Evolutionary conservation across 208 protist species (phyloP), one percentile per base, ranked within the genome.

Genomic region (Plasmodiophora brassicae): DNA sequence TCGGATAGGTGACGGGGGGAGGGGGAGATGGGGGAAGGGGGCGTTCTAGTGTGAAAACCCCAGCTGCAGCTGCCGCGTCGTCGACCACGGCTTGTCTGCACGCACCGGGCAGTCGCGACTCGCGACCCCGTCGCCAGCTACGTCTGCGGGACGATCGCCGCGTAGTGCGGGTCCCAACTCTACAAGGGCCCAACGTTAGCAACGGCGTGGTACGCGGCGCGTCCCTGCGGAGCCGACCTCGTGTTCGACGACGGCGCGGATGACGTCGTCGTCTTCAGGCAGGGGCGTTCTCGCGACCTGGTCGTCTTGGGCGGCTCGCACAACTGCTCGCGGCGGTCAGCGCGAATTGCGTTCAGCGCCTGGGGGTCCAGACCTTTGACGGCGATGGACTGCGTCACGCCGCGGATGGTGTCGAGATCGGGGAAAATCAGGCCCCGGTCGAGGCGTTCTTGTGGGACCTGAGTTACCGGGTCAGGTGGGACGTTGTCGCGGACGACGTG

Each of bases 391-490:
- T 78, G 65, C 14, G 65, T 78, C 5, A 78, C 65, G 5, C 41
- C n/a, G 32, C 65, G 65, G 14, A 78, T 32, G n/a, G 20, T 8
- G n/a, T 78, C 65, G 5, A 78, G n/a, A 36, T 5, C 65, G 20
- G 65, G 65, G n/a, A 78, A 78, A 38, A 78, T 78, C n/a, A 78
- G n/a, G n/a, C 65, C 65, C 41, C 65, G 5, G 5, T 78, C 14
- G 41, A 78, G 65, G 20, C 65, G 5, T 32, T 78, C 65, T 78
- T 78, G 10, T 78, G 65, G 65, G 14, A 78, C 65, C 65, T 78
- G 41, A 78, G 5, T 5, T 44, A 5, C 14, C 5, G n/a, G 20
- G 5, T 5, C 5, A 5, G n/a, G 32, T 14, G 20, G 5, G 5
- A 44, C 41, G 32, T 5, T 5, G 41, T 38, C 20, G 5, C 41